phyloP scores from a whole-genome alignment of 306 rosid genomes.

The Sicyos baderoa region DNA sequence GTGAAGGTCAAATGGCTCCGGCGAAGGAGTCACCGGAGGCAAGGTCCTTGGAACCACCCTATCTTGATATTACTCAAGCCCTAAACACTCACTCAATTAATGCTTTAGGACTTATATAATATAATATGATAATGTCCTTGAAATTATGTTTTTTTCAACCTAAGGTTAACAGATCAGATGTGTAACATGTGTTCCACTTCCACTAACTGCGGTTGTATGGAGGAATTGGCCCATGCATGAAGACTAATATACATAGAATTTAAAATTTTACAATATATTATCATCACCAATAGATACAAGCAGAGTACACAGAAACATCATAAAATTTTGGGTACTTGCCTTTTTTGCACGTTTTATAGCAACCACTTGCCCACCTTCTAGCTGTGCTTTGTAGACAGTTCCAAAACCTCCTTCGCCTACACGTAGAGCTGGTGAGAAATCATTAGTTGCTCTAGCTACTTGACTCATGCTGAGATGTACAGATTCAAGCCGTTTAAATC shows the following conservation, averaged over 20 bases:
- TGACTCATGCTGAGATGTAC: slow-evolving; percentile 67
- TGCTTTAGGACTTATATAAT: not conserved
- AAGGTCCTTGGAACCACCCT: too few species aligned
- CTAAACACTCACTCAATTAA: too few species aligned
- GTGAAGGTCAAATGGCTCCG: too few species aligned
- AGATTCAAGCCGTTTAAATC: slow-evolving; percentile 59
- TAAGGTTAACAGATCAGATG: not conserved
- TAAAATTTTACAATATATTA: not conserved
- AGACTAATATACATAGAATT: slow-evolving; percentile 3
- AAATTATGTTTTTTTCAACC: not conserved
- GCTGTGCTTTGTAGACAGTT: slow-evolving; percentile 77
- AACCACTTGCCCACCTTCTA: slow-evolving; percentile 67
- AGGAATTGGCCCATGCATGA: not conserved
- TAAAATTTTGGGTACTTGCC: slow-evolving; percentile 34
- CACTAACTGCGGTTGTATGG: not conserved
- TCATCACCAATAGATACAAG: slow-evolving; percentile 5
- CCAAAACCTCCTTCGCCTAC: slow-evolving; percentile 97
- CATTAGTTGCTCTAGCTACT: slow-evolving; percentile 60
- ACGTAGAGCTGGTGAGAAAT: slow-evolving; percentile 62
- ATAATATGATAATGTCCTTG: not conserved
- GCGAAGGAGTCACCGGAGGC: too few species aligned
- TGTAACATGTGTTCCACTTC: not conserved
- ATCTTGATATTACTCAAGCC: too few species aligned
- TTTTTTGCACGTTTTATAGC: slow-evolving; percentile 84
- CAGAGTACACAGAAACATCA: slow-evolving; percentile 14